Evolutionary conservation across 2,329 filamentous ascomycete genomes (phyloP).

Genomic region (Gaeumannomyces sp.): DNA sequence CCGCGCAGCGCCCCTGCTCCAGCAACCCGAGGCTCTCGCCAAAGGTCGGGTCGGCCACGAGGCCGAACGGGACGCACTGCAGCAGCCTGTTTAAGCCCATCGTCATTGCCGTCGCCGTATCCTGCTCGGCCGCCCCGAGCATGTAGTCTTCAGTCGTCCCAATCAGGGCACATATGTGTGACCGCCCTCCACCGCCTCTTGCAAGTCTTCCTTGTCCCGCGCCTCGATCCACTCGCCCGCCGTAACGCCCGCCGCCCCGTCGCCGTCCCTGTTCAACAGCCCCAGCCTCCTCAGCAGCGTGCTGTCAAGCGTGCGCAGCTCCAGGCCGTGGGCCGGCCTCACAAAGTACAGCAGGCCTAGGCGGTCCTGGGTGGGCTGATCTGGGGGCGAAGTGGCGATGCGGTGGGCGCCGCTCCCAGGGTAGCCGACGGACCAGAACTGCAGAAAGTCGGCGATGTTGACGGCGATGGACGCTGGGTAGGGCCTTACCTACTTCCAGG

Average conservation of each 20-base stretch:
- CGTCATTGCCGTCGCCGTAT: constrained; percentile 8
- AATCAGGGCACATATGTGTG: too few species aligned
- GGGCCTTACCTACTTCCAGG: constrained; percentile 37
- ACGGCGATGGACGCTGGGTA: constrained; percentile 36
- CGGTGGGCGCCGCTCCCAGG: constrained; percentile 29
- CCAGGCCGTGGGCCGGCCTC: constrained; percentile 26
- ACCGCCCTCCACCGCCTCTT: too few species aligned
- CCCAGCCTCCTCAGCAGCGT: constrained; percentile 23
- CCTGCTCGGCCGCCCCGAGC: constrained; percentile 3
- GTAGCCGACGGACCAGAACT: constrained; percentile 24
- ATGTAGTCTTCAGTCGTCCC: too few species aligned
- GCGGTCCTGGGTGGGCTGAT: constrained; percentile 26
- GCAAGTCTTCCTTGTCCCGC: constrained; percentile 8
- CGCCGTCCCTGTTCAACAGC: constrained; percentile 19
- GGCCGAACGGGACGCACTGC: constrained; percentile 18
- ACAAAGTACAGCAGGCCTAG: constrained; percentile 31
- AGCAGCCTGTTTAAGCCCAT: constrained; percentile 21
- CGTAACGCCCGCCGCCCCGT: constrained; percentile 15
- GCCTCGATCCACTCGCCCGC: constrained; percentile 15
- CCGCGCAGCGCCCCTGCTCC: constrained; percentile 8
- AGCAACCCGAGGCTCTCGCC: constrained; percentile 16
- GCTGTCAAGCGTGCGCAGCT: constrained; percentile 24
- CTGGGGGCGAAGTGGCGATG: constrained; percentile 27
- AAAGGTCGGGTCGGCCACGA: constrained; percentile 17
- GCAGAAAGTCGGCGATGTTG: constrained; percentile 31